These are phyloP conservation scores for Balakata baccata DNA, from an alignment of 345 rosid genomes.

Conservation along the genomic window DNA sequence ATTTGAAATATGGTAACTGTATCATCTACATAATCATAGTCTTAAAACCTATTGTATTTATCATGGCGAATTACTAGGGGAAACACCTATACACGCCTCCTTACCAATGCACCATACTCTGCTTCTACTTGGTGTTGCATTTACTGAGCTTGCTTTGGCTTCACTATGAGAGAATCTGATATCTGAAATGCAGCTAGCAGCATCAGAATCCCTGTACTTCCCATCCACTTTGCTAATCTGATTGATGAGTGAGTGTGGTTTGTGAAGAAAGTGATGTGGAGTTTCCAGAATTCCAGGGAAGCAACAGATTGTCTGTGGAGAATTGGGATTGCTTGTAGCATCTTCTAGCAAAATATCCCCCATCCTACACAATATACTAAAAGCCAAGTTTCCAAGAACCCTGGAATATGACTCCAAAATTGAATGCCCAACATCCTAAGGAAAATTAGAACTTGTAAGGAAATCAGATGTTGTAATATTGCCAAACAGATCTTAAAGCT, in stretches of 20 bases:
- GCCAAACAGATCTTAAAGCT: neutral
- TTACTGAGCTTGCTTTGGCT: conserved; percentile 40
- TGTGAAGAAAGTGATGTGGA: conserved; percentile 30
- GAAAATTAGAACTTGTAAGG: neutral
- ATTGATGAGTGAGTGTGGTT: conserved; percentile 50
- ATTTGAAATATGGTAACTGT: neutral
- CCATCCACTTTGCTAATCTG: conserved; percentile 43
- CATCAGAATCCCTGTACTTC: conserved; percentile 22
- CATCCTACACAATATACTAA: conserved; percentile 64
- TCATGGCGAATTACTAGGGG: conserved; percentile 53
- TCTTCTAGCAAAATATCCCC: conserved; percentile 83
- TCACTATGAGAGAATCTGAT: conserved; percentile 24
- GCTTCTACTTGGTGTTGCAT: conserved; percentile 53
- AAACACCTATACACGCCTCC: conserved; percentile 43
- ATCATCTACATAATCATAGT: conserved; percentile 11
- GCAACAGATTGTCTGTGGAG: conserved; percentile 46
- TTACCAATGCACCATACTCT: conserved; percentile 52
- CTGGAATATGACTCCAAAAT: conserved; percentile 85
- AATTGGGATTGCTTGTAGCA: conserved; percentile 55
- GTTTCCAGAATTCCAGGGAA: conserved; percentile 41
- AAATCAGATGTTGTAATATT: neutral
- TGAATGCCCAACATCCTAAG: conserved; percentile 79
- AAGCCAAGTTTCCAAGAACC: conserved; percentile 69
- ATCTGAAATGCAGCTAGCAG: conserved; percentile 24
- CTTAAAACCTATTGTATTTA: neutral